Percentiles rank a stretch among this genome's conserved stretches.
Evolutionary conservation across 2,329 filamentous ascomycete species (phyloP).

Genomic region (Penicillium sp.): DNA sequence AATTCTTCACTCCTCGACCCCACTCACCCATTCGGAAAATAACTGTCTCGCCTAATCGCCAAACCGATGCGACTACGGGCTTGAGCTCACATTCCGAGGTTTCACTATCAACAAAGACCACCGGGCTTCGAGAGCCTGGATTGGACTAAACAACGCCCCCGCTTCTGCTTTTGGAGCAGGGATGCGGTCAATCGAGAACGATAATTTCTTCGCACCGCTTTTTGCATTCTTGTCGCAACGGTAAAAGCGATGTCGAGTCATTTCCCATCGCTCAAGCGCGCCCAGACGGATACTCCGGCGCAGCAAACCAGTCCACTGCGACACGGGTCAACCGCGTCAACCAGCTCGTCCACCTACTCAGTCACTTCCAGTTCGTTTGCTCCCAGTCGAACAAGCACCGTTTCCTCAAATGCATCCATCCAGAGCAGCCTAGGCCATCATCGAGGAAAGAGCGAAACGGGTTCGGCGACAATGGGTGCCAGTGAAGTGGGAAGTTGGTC

Average conservation of each 20-base stretch:
- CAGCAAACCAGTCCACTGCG: conserved; percentile 56
- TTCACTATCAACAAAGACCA: conserved; percentile 8
- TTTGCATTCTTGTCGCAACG: conserved; percentile 39
- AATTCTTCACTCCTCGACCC: not conserved
- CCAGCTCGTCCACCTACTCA: conserved; percentile 60
- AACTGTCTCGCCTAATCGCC: conserved; percentile 10
- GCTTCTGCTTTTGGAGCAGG: conserved; percentile 43
- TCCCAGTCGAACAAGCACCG: conserved; percentile 69
- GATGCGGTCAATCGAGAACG: conserved; percentile 47
- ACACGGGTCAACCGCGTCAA: conserved; percentile 62
- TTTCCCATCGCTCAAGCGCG: conserved; percentile 44
- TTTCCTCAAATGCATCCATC: conserved; percentile 75
- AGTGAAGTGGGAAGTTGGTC: conserved; percentile 30
- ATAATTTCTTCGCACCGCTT: conserved; percentile 33
- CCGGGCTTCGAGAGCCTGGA: conserved; percentile 10
- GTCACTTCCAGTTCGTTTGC: conserved; percentile 55
- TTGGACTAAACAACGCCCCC: conserved; percentile 26
- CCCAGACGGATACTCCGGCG: conserved; percentile 48
- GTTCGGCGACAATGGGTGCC: conserved; percentile 37
- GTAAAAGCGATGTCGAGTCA: conserved; percentile 49
- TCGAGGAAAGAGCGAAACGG: conserved; percentile 76
- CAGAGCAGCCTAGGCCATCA: conserved; percentile 63
- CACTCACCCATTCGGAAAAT: not conserved
- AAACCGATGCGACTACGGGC: conserved; percentile 16
- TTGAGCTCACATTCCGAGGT: conserved; percentile 28